Percentiles rank a stretch among this genome's conserved stretches.
Evolutionary conservation across 345 rosid genomes (phyloP).

Genomic region (Pelargonium nanum): DNA sequence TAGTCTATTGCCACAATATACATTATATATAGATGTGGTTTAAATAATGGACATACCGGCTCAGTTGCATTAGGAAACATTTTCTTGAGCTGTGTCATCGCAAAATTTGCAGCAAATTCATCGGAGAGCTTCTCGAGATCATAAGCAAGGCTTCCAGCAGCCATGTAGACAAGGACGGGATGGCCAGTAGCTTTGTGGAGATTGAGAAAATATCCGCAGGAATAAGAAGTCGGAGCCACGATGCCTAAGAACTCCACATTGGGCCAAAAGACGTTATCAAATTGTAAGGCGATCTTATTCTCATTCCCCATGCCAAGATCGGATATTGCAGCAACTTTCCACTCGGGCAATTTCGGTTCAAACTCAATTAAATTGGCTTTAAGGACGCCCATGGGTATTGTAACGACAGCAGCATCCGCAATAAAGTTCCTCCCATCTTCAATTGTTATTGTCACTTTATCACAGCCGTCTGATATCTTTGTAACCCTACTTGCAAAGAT

Average conservation of each 20-base stretch:
- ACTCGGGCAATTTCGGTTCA: slow-evolving; percentile 70
- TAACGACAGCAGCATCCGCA: slow-evolving; percentile 69
- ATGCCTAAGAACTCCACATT: slow-evolving; percentile 66
- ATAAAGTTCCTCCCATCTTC: slow-evolving; percentile 47
- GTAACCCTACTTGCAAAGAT: slow-evolving; percentile 38
- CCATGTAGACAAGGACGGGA: slow-evolving; percentile 82
- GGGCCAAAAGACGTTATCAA: slow-evolving; percentile 69
- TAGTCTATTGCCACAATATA: too few species aligned
- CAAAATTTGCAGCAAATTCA: slow-evolving; percentile 49
- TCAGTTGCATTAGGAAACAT: slow-evolving; percentile 77
- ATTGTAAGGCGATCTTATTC: slow-evolving; percentile 66
- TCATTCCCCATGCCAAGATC: slow-evolving; percentile 77
- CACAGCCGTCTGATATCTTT: slow-evolving; percentile 32
- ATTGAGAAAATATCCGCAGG: slow-evolving; percentile 82
- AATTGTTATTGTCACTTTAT: slow-evolving; percentile 49
- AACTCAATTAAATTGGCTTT: slow-evolving; percentile 72
- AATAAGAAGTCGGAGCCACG: slow-evolving; percentile 61
- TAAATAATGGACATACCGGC: slow-evolving; percentile 35
- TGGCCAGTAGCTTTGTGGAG: slow-evolving; percentile 82
- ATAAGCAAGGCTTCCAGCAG: slow-evolving; percentile 64
- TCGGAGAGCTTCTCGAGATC: slow-evolving; percentile 66
- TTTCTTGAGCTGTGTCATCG: slow-evolving; percentile 67
- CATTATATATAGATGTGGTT: background rate
- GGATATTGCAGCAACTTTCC: slow-evolving; percentile 72
- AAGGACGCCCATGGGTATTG: slow-evolving; percentile 74